Evolutionary conservation across 1,139 yeast species (phyloP).

Genomic region (Blastobotrys persicus): DNA sequence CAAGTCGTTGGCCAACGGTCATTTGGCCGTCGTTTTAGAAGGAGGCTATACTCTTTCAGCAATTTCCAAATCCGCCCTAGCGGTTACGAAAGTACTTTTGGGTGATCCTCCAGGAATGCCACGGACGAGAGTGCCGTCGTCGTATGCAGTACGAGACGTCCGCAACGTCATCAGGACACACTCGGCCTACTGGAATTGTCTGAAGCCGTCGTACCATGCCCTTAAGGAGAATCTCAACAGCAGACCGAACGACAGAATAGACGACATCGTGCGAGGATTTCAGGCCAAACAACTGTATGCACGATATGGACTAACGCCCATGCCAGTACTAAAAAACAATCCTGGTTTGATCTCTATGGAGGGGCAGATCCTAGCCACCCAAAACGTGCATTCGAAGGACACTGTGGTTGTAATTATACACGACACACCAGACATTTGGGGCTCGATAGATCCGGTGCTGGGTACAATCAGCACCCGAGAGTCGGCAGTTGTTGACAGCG

Average conservation of each 20-base stretch:
- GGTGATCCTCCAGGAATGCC: slow-evolving; percentile 94
- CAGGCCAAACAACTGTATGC: slow-evolving; percentile 60
- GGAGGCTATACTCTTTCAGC: slow-evolving; percentile 96
- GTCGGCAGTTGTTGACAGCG: slow-evolving; percentile 64
- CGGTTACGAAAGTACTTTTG: slow-evolving; percentile 84
- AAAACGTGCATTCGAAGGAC: slow-evolving; percentile 61
- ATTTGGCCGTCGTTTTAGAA: slow-evolving; percentile 84
- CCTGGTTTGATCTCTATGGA: slow-evolving; percentile 45
- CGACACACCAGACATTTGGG: slow-evolving; percentile 95
- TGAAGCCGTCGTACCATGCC: slow-evolving; percentile 62
- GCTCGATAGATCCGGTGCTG: slow-evolving; percentile 71
- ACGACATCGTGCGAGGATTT: slow-evolving; percentile 67
- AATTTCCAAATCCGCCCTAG: slow-evolving; percentile 84
- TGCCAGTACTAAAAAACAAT: slow-evolving; percentile 60
- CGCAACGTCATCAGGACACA: slow-evolving; percentile 80
- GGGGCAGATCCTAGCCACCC: slow-evolving; percentile 74
- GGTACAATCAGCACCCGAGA: slow-evolving; percentile 75
- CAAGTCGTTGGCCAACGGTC: slow-evolving; percentile 84
- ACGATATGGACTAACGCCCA: slow-evolving; percentile 56
- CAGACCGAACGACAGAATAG: slow-evolving; percentile 10
- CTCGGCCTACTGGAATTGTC: slow-evolving; percentile 82
- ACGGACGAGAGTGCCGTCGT: slow-evolving; percentile 63
- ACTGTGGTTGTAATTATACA: slow-evolving; percentile 72
- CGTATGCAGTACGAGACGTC: slow-evolving; percentile 69
- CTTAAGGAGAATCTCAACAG: slow-evolving; percentile 11